Percentiles rank a stretch among this genome's conserved stretches.
phyloP scores from a whole-genome alignment of 2,329 filamentous ascomycete species.

The Davidsoniella australis region DNA sequence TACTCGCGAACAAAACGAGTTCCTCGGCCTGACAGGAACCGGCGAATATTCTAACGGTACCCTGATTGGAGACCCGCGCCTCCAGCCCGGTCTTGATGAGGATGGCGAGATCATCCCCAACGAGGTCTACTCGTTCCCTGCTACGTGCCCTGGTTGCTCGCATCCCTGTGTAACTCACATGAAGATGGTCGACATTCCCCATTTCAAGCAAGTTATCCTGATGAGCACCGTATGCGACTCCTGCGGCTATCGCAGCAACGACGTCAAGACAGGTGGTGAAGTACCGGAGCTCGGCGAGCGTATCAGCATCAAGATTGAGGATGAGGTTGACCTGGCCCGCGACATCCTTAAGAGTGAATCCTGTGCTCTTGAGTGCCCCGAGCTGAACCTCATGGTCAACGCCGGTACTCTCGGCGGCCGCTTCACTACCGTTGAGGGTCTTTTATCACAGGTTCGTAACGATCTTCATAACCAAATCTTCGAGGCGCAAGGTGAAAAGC shows the following conservation, averaged over 20 bases:
- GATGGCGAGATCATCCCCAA: slow-evolving; percentile 77
- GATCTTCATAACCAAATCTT: slow-evolving; percentile 83
- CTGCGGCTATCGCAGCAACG: slow-evolving; percentile 89
- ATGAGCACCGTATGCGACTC: slow-evolving; percentile 87
- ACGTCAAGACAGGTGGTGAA: slow-evolving; percentile 92
- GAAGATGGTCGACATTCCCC: slow-evolving; percentile 96
- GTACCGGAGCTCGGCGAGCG: slow-evolving; percentile 73
- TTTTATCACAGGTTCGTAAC: slow-evolving; percentile 80
- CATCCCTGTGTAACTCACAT: slow-evolving; percentile 80
- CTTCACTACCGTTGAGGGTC: slow-evolving; percentile 91
- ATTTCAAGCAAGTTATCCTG: slow-evolving; percentile 93
- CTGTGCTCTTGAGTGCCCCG: slow-evolving; percentile 70
- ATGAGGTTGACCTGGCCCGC: slow-evolving; percentile 57
- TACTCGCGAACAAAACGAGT: slow-evolving; percentile 70
- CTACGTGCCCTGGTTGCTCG: slow-evolving; percentile 79
- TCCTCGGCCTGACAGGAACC: slow-evolving; percentile 55
- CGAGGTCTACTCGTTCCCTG: slow-evolving; percentile 83
- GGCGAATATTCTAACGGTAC: slow-evolving; percentile 22
- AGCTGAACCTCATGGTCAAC: slow-evolving; percentile 74
- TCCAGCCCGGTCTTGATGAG: slow-evolving; percentile 21
- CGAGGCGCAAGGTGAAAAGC: slow-evolving; percentile 32
- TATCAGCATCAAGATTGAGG: slow-evolving; percentile 60
- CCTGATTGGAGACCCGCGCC: slow-evolving; percentile 19
- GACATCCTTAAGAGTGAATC: slow-evolving; percentile 96
- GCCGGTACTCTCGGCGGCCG: slow-evolving; percentile 87